phyloP scores from a whole-genome alignment of 2,329 filamentous ascomycete species.

The Epichloe hybrida region DNA sequence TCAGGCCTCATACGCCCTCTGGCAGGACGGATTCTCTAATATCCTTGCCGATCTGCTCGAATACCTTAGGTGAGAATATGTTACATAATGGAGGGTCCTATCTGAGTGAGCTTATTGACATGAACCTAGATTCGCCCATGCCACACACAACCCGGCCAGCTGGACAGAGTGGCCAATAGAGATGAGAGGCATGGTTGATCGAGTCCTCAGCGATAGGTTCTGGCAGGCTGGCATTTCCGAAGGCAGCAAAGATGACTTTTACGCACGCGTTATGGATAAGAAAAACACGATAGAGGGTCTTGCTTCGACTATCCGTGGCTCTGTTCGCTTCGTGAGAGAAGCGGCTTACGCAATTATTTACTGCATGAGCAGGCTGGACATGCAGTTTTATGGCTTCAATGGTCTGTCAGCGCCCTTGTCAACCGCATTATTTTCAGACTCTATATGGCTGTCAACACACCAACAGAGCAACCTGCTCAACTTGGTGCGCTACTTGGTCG shows the following conservation, averaged over 20 bases:
- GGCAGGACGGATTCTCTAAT: constrained; percentile 67
- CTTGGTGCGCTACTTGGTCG: constrained; percentile 74
- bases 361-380: constrained; percentile 76
- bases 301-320: constrained; percentile 81
- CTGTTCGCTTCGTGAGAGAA: constrained; percentile 80
- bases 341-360: constrained; percentile 90
- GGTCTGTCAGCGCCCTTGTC: constrained; percentile 75
- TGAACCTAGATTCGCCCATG: constrained; percentile 60
- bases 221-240: constrained; percentile 97
- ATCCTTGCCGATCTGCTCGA: constrained; percentile 80
- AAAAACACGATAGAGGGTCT: constrained; percentile 85
- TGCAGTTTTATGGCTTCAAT: constrained; percentile 79
- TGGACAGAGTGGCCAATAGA: constrained; percentile 68
- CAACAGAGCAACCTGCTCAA: constrained; percentile 91
- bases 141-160: constrained; percentile 74
- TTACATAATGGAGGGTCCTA: background rate
- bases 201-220: constrained; percentile 85
- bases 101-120: background rate
- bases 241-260: constrained; percentile 94
- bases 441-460: constrained; percentile 73
- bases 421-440: constrained; percentile 70
- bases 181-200: constrained; percentile 61
- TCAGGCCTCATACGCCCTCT: constrained; percentile 64
- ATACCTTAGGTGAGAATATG: constrained; percentile 50
- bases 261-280: constrained; percentile 77